phyloP scores from a whole-genome alignment of 805 yeast genomes.

The Lachancea thermotolerans region DNA sequence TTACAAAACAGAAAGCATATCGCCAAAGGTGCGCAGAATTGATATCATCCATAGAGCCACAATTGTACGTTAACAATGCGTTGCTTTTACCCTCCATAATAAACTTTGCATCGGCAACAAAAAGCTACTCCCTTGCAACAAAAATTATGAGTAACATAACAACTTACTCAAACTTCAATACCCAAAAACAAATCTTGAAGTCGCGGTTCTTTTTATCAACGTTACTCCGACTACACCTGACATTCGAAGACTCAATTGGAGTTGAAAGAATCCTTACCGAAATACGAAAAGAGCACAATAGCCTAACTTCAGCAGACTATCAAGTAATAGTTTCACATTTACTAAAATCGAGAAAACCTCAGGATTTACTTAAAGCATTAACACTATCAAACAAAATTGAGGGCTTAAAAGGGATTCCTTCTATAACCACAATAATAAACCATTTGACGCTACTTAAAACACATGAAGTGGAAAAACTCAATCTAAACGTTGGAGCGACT shows the following conservation, averaged over 20 bases:
- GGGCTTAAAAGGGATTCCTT: slow-evolving; percentile 8
- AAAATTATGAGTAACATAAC: slow-evolving; percentile 20
- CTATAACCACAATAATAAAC: slow-evolving; percentile 18
- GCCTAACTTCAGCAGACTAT: slow-evolving; percentile 18
- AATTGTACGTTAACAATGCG: slow-evolving; percentile 22
- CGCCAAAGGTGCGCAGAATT: slow-evolving; percentile 15
- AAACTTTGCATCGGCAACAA: slow-evolving; percentile 14
- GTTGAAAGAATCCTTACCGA: slow-evolving; percentile 22
- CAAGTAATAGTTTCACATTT: slow-evolving; percentile 19
- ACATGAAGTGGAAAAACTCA: not conserved
- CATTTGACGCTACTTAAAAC: slow-evolving; percentile 4
- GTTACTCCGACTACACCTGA: slow-evolving; percentile 22
- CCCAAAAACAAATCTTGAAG: slow-evolving; percentile 11
- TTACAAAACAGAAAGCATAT: slow-evolving; percentile 19
- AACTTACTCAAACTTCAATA: slow-evolving; percentile 13
- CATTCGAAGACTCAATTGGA: slow-evolving; percentile 25
- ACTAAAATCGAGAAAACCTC: slow-evolving; percentile 10
- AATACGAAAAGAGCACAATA: slow-evolving; percentile 17
- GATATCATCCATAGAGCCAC: slow-evolving; percentile 14
- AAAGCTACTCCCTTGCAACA: slow-evolving; percentile 13
- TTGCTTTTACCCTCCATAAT: slow-evolving; percentile 22
- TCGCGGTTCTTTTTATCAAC: slow-evolving; percentile 21
- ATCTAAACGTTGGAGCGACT: not conserved
- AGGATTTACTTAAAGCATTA: slow-evolving; percentile 20
- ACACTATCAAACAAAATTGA: slow-evolving; percentile 17